These are phyloP conservation scores for Cryptococcus sp. DNA, from an alignment of 1,284 basidiomycete species.

Conservation along the genomic window DNA sequence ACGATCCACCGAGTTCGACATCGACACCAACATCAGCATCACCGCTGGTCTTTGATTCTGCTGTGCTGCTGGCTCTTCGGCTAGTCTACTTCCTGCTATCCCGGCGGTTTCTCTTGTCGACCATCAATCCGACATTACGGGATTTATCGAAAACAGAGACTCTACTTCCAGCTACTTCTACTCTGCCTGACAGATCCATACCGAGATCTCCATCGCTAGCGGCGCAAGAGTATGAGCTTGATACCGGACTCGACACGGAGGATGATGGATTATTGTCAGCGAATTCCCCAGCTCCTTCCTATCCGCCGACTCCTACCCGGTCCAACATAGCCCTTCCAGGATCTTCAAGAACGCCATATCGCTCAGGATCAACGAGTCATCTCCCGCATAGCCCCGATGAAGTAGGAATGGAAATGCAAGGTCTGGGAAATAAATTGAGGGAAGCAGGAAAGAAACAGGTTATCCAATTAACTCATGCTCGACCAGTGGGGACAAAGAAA, in stretches of 20 bases:
- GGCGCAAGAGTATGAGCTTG: slow-evolving; percentile 5
- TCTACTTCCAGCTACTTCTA: slow-evolving; percentile 10
- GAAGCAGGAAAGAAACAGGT: slow-evolving; percentile 21
- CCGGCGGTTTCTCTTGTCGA: slow-evolving; percentile 38
- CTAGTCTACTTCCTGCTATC: slow-evolving; percentile 40
- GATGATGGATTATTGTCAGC: slow-evolving; percentile 8
- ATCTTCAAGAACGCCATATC: background rate
- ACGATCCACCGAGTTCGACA: too few relatives aligned
- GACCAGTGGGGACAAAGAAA: slow-evolving; percentile 11
- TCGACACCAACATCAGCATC: slow-evolving; percentile 2
- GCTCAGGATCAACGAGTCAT: background rate
- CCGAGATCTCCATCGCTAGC: background rate
- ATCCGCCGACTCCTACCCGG: slow-evolving; percentile 11
- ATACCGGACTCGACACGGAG: slow-evolving; percentile 8
- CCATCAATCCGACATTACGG: slow-evolving; percentile 41
- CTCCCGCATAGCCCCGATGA: background rate
- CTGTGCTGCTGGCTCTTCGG: slow-evolving; percentile 35
- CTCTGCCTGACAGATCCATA: background rate
- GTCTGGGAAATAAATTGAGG: slow-evolving; percentile 27
- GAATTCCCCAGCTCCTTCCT: slow-evolving; percentile 8
- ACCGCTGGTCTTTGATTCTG: slow-evolving; percentile 41
- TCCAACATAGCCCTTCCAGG: slow-evolving; percentile 1
- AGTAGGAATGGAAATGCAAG: slow-evolving; percentile 22
- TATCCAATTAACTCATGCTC: slow-evolving; percentile 28
- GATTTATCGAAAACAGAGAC: slow-evolving; percentile 33